These are phyloP conservation scores for Dictyostelium firmibasis DNA, from an alignment of 78 protist genomes.

Conservation along the genomic window DNA sequence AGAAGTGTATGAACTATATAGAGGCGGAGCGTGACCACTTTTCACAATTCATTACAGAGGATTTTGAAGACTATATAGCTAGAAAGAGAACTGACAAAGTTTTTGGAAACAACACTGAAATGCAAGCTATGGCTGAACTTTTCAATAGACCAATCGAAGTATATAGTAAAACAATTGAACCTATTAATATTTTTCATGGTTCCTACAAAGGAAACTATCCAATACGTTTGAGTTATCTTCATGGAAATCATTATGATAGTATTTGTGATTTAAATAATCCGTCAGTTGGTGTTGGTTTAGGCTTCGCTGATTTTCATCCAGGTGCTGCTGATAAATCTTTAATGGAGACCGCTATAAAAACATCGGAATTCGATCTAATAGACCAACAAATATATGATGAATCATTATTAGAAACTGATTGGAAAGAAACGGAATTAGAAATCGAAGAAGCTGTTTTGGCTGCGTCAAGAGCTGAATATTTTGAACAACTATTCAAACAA, in stretches of 20 bases:
- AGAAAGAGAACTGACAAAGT: constrained; percentile 65
- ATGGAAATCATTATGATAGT: constrained; percentile 82
- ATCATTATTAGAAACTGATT: constrained; percentile 41
- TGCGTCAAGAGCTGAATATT: constrained; percentile 58
- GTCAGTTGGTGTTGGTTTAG: constrained; percentile 87
- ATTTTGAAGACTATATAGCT: constrained; percentile 71
- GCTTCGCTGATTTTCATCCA: constrained; percentile 82
- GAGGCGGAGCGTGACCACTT: constrained; percentile 82
- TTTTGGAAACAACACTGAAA: constrained; percentile 85
- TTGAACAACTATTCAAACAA: constrained; percentile 32
- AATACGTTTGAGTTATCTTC: constrained; percentile 67
- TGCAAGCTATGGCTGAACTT: constrained; percentile 87
- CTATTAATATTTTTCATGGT: constrained; percentile 79
- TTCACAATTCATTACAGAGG: constrained; percentile 85
- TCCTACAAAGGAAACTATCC: constrained; percentile 55
- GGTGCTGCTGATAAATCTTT: constrained; percentile 59
- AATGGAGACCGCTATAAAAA: constrained; percentile 40
- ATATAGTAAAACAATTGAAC: constrained; percentile 61
- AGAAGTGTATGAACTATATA: constrained; percentile 80
- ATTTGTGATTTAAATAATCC: constrained; percentile 77
- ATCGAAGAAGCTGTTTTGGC: constrained; percentile 76
- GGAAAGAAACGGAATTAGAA: constrained; percentile 70
- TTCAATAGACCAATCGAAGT: constrained; percentile 86
- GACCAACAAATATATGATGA: constrained; percentile 49
- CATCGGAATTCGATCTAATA: constrained; percentile 54